These are phyloP conservation scores for Ramaria sp. DNA, from an alignment of 768 basidiomycete species.

Conservation along the genomic window DNA sequence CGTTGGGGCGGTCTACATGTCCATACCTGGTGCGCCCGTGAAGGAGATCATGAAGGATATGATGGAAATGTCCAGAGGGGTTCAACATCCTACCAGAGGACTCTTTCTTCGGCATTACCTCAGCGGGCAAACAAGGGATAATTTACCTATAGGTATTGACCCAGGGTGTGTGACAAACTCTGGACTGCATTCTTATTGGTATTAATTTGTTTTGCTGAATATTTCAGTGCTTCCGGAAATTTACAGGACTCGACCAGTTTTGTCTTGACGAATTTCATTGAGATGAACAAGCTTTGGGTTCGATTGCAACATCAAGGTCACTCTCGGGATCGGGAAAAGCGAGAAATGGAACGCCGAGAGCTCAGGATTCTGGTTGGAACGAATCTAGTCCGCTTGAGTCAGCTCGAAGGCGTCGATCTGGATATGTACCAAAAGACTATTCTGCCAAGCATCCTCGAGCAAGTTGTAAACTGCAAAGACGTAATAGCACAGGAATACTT, in stretches of 20 bases:
- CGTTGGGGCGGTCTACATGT: constrained; percentile 99
- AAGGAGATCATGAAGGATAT: constrained; percentile 99
- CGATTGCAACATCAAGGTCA: constrained; percentile 97
- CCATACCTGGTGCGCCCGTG: constrained; percentile 89
- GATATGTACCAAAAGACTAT: constrained; percentile 82
- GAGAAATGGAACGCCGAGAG: constrained; percentile 92
- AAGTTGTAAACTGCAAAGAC: constrained; percentile 97
- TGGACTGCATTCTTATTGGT: not conserved
- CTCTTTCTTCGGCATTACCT: constrained; percentile 94
- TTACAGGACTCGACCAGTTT: constrained; percentile 93
- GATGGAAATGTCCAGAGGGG: constrained; percentile 99
- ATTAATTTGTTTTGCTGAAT: not conserved
- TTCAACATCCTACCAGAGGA: constrained; percentile 93
- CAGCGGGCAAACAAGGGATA: constrained; percentile 91
- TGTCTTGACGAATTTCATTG: constrained; percentile 96
- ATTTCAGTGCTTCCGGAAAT: constrained; percentile 66
- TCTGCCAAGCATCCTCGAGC: constrained; percentile 88
- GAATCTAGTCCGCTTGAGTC: constrained; percentile 89
- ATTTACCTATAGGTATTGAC: constrained; percentile 82
- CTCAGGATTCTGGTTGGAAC: constrained; percentile 95
- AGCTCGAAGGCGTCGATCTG: constrained; percentile 93
- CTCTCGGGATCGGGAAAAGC: constrained; percentile 92
- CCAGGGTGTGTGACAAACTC: constrained; percentile 42
- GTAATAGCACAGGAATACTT: constrained; percentile 98
- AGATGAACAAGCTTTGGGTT: constrained; percentile 99